Base-by-base conservation (phyloP, 2,329 filamentous ascomycete genomes). In the Coniochaeta prunicola region DNA sequence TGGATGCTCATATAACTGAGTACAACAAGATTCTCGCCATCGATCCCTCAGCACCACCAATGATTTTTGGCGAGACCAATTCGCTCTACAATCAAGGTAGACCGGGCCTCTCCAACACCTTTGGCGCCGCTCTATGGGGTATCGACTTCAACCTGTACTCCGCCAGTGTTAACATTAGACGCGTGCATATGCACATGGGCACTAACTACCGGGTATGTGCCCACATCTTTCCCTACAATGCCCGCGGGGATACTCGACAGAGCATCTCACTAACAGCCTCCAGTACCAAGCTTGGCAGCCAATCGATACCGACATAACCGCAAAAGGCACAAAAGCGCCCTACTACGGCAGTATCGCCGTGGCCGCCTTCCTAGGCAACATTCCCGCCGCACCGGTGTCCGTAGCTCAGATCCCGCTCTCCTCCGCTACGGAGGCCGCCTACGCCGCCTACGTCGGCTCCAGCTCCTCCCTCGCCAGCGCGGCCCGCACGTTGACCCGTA, bases 121-220 rank as follows among this genome's bases (percentile, higher is more conserved):
- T 88, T 67, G 85, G 85, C 36, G 85, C 84, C 10, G 83, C 84
- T 10, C 80, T 88, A 19, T 88, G 84, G 85, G 81, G 76, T 26
- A 66, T 87, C 13, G 84, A 88, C 69, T 87, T 86, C 72, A 81
- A 80, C 62, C 73, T 87, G 6, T 82, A 80, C 66, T 77, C 77
- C 57, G 85, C 84, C 1, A 73, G 79, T 0, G 76, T 77, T 2
- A 80, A 80, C 17, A 80, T 88, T 70, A 72, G 73, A 50, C 78
- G 84, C 21, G 76, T 84, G 2, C 82, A 87, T 66, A 83, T 87
- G 81, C 85, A 88, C 69, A 79, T 82, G 73, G 85, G 84, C 12
- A 85, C 81, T 15, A 78, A 86, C 67, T 87, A 84, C 66, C 76
- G 84, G 8, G 71, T 74, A 66, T 34, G 65, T 36, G 15, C n/a